phyloP scores from a whole-genome alignment of 2,329 filamentous ascomycete genomes.

The Arthrobotrys pseudoclavata region DNA sequence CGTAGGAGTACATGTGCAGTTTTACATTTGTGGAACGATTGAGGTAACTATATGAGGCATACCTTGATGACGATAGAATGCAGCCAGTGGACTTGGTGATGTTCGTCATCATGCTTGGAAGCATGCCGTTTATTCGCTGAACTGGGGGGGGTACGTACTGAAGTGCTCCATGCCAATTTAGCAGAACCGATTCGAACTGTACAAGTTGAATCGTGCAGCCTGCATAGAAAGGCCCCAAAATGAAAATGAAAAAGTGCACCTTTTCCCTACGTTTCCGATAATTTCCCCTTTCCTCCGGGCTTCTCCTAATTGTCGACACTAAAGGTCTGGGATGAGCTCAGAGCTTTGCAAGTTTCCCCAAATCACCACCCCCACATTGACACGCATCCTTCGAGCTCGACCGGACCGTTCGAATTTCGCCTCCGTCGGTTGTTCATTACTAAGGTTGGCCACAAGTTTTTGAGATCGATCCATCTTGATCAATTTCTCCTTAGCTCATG shows the following conservation, averaged over 20 bases:
- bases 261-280: conserved; percentile 37
- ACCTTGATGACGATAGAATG: conserved; percentile 13
- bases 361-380: conserved; percentile 50
- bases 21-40: conserved; percentile 5
- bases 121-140: conserved; percentile 48
- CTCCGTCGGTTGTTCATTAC: conserved; percentile 21
- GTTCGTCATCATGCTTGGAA: conserved; percentile 54
- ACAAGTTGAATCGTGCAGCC: conserved; percentile 24
- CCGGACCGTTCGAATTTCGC: conserved; percentile 30
- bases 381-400: conserved; percentile 19
- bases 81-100: conserved; percentile 23
- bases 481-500: too few relatives aligned
- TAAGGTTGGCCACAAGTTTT: conserved; percentile 18
- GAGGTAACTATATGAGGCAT: background rate
- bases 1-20: conserved; percentile 19
- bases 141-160: background rate
- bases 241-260: background rate
- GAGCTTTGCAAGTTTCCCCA: conserved; percentile 5
- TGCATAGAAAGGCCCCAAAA: background rate
- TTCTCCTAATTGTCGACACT: conserved; percentile 16
- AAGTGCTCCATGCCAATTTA: conserved; percentile 3
- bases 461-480: background rate
- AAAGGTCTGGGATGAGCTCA: conserved; percentile 14
- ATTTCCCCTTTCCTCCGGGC: conserved; percentile 49
- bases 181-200: conserved; percentile 11